Base-by-base conservation (phyloP, 495 filamentous ascomycete genomes). In the Thermochaetoides thermophila region DNA sequence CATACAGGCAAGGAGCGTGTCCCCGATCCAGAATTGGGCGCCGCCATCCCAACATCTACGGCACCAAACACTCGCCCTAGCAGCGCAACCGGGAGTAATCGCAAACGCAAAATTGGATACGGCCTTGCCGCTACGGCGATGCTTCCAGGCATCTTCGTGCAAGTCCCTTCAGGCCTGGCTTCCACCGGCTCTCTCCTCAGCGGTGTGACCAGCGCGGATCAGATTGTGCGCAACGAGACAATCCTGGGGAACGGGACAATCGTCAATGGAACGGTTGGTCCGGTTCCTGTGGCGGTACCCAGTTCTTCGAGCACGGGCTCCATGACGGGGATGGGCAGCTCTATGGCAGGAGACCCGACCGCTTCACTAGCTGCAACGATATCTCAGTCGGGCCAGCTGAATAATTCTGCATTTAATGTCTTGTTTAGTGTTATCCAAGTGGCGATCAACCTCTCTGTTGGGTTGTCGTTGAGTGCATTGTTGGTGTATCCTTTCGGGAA, bases 401-500 rank as follows among this genome's bases (percentile, higher is more conserved):
- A 74, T 45, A 69, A 60, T 31, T 73, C 84, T 31, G 81, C 84
- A 5, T 82, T 87, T 33, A 87, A 82, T 39, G 79, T 96, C 21
- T 72, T 80, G 14, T 85, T 81, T 42, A 77, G 71, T 23, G 89
- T 96, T 62, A 74, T 96, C 29, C 82, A 95, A 48, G 73, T 95
- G 10, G 86, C 87, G 4, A 86, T 93, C 49, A 87, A 82, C 16
- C 91, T 92, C 40, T 87, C 84, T 2, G 84, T 94, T 2, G 87
- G 87, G 6, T 55, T 96, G 20, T 94, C 92, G 48, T 57, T 92
- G 30, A 83, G 82, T 32, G 82, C 83, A 3, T 48, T 94, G 40
- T 61, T 93, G 16, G 76, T 95, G 3, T 96, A 96, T 65, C 86
- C 87, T 1, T 62, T 92, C 39, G 85, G 86, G 8, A 95, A 94